Base-by-base conservation (phyloP, 75 land plant genomes). In the Chamaecyparis obtusa region DNA sequence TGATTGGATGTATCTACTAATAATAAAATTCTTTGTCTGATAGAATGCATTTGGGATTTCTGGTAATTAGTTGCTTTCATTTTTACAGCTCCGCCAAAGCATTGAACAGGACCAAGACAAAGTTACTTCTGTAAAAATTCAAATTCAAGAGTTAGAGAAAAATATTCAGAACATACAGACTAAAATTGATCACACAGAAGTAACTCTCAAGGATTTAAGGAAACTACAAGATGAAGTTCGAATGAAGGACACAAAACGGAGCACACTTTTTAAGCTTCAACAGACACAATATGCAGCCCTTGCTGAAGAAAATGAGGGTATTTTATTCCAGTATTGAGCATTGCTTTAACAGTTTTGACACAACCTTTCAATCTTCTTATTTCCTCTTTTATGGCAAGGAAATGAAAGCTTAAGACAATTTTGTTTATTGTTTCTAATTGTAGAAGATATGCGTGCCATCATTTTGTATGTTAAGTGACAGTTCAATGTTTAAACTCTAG, bases 281-380 rank as follows among this genome's bases (percentile, higher is more conserved):
- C 93, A 93, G 88, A 89, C 89, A 55, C 99, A 94, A 83, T 94
- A 93, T 91, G 90, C 91, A 81, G 96, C 92, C 30, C 96, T 98
- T 84, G 90, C 89, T 54, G 98, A 95, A 84, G 99, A 96, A 86
- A 94, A 90, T 91, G 96, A 95, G 92, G 99, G 99, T 97, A 43
- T 16, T 86, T 86, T 27, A 32, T 49, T 39, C 21, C 17, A 46
- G 79, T 10, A 43, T 19, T 11, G 39, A 84, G 9, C 41, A 79
- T 85, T 64, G 86, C 30, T 54, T 72, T 32, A n/a, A 21, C n/a
- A 11, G 27, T 30, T 21, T 39, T 41, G 27, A 10, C 37, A 51
- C 80, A 6, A 41, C 15, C 32, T 80, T 55, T 39, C 64, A 17
- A 41, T 57, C 21, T 21, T 37, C 17, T 32, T 64, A 35, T 84